Evolutionary conservation across 129 eudicot species (phyloP), one percentile per base, ranked within the genome.

Genomic region (Mikania micrantha): DNA sequence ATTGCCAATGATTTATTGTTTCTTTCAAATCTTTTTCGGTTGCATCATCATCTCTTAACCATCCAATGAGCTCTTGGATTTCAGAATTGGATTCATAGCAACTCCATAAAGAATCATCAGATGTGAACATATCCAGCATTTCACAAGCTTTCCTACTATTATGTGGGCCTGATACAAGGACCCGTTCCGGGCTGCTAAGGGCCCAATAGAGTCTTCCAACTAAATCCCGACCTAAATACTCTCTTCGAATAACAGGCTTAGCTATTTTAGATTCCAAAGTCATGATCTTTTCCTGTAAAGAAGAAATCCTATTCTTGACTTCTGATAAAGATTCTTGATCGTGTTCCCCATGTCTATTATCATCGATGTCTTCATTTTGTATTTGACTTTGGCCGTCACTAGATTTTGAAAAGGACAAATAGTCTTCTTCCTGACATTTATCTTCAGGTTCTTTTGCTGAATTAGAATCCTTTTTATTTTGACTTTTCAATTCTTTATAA

Each of bases 11-110:
- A 47, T 66, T 58, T 69, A 94, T 79, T 39, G 87, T 79, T 42
- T 90, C 99, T 70, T 69, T 87, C 50, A 94, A 66, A 74, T 90
- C 95, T 80, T 74, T 90, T 69, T 94, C 99, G 73, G 74, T 77
- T 27, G 73, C 64, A 66, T 90, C 87, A 19, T 73, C 66, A 4
- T 84, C 84, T 36, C 74, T 77, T 67, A 94, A 80, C 95, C 97
- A 94, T 45, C 76, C 73, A 66, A 89, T 34, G 3, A 94, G 85
- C 74, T 83, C 84, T 54, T 69, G 78, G 47, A 90, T 81, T 68
- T 90, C 99, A 16, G 71, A 31, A 31, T 85, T 83, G 9, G 97
- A 85, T 69, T 83, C 82, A 60, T 87, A 94, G 68, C 71, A 81
- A 69, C 77, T 71, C 99, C 99, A 94, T 21, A 72, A 66, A 44